Base-by-base conservation (phyloP, 2,329 filamentous ascomycete species). In the Ophiocordyceps camponoti-saundersi region DNA sequence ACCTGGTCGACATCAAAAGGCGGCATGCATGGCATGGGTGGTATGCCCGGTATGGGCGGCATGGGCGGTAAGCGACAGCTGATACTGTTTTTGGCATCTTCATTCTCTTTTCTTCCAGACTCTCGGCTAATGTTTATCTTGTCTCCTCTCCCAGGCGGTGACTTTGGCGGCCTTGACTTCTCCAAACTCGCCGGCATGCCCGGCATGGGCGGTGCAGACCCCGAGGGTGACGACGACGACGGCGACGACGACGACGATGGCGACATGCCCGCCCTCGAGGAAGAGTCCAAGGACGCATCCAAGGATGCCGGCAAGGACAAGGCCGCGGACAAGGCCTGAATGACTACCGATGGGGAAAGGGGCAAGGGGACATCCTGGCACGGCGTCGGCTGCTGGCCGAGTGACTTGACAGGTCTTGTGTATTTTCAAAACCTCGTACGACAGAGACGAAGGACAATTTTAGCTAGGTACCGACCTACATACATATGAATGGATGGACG, bases 151-250 rank as follows among this genome's bases (percentile, higher is more conserved):
- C 23, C 23, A 3, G 16, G 47, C 50, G 80, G 79, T 54, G 85
- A 87, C 65, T 86, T 92, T 53, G 80, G 84, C 57, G 85, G 85
- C 58, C 92, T 95, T 61, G 88, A 94, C 68, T 94, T 94, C 79
- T 92, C 85, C 58, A 93, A 94, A 74, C 81, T 94, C 52, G 82
- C 80, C 52, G 81, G 73, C 46, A 57, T 59, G 57, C 53, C 53
- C 41, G 58, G 56, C 48, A 52, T 60, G 47, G 49, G 51, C 47
- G 49, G 49, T 45, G 79, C 79, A 44, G 67, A 64, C 5, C 52
- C 52, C 29, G 77, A 72, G 23, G 68, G 61, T 2, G 65, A 65
- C 1, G 66, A 66, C 7, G 70, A 69, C 6, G 70, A 72, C 21
- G 70, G 72, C 21, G 70, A 74, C 12, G 75, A 75, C 3, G 78